These are phyloP conservation scores for Megacollybia platyphylla DNA, from an alignment of 1,284 basidiomycete genomes.

Conservation along the genomic window DNA sequence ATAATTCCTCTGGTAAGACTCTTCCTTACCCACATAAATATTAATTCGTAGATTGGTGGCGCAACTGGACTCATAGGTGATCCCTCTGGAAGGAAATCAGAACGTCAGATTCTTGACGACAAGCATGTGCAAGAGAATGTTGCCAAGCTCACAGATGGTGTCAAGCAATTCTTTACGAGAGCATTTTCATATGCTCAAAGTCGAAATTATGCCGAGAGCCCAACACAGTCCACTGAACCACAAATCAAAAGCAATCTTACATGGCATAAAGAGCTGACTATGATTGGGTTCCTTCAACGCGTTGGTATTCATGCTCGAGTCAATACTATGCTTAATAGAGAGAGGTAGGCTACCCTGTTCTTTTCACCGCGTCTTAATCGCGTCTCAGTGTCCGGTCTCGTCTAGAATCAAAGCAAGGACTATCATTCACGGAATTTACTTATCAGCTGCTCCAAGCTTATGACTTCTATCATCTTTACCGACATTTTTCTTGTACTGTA, in stretches of 20 bases:
- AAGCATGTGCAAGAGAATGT: conserved; percentile 62
- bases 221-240: conserved; percentile 15
- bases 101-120: conserved; percentile 60
- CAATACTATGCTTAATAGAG: conserved; percentile 83
- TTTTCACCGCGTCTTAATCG: not conserved
- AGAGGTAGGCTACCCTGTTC: conserved; percentile 45
- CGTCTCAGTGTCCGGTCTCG: conserved; percentile 70
- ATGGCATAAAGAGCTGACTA: conserved; percentile 66
- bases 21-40: not conserved
- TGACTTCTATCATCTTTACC: conserved; percentile 81
- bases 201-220: conserved; percentile 15
- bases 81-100: conserved; percentile 81
- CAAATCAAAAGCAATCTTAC: conserved; percentile 73
- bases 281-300: conserved; percentile 79
- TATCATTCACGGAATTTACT: conserved; percentile 95
- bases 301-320: conserved; percentile 79
- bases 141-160: conserved; percentile 45
- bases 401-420: conserved; percentile 64
- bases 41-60: conserved; percentile 73
- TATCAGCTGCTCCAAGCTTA: conserved; percentile 97
- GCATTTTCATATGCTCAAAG: conserved; percentile 48
- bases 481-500: conserved; percentile 59
- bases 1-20: conserved; percentile 68
- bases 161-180: conserved; percentile 62
- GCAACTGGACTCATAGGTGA: conserved; percentile 97